Percentiles rank a stretch among this genome's conserved stretches.
These are phyloP conservation scores for Yamadazyma olivae DNA, from an alignment of 805 yeast genomes.

Conservation along the genomic window DNA sequence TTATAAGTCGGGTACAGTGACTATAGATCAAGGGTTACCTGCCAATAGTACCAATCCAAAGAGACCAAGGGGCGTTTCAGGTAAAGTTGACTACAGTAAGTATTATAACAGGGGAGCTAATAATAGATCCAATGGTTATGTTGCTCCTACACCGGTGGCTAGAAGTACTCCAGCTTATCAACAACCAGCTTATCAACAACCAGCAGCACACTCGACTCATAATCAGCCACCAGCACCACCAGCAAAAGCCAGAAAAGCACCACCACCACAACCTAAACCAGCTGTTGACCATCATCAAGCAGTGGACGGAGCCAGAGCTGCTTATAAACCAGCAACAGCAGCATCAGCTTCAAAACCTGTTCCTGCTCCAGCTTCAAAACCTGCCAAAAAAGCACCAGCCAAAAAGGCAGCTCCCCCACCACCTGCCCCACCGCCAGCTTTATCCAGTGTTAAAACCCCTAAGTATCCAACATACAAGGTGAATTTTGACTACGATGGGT, in stretches of 20 bases:
- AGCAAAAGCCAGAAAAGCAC: conserved; percentile 9
- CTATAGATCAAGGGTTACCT: conserved; percentile 77
- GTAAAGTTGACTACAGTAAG: conserved; percentile 40
- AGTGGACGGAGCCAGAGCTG: background rate
- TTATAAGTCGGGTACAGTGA: conserved; percentile 87
- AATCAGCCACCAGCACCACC: conserved; percentile 11
- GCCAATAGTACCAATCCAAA: conserved; percentile 66
- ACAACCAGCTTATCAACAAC: conserved; percentile 19
- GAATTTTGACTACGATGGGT: conserved; percentile 83
- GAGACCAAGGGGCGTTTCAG: conserved; percentile 61
- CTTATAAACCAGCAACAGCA: no score
- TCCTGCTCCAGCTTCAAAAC: conserved; percentile 12
- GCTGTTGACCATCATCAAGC: background rate
- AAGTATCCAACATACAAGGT: conserved; percentile 79
- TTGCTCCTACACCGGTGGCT: conserved; percentile 17
- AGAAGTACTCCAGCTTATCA: background rate
- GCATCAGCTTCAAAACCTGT: conserved; percentile 9
- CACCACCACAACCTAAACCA: conserved; percentile 11
- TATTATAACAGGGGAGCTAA: conserved; percentile 30
- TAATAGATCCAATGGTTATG: conserved; percentile 16
- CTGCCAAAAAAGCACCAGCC: conserved; percentile 49
- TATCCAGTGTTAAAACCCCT: conserved; percentile 52
- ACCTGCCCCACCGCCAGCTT: conserved; percentile 62
- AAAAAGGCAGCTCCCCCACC: conserved; percentile 38
- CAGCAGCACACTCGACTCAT: conserved; percentile 8